Base-by-base conservation (phyloP, 1,284 basidiomycete genomes). In the Phaffia rhodozyma region DNA sequence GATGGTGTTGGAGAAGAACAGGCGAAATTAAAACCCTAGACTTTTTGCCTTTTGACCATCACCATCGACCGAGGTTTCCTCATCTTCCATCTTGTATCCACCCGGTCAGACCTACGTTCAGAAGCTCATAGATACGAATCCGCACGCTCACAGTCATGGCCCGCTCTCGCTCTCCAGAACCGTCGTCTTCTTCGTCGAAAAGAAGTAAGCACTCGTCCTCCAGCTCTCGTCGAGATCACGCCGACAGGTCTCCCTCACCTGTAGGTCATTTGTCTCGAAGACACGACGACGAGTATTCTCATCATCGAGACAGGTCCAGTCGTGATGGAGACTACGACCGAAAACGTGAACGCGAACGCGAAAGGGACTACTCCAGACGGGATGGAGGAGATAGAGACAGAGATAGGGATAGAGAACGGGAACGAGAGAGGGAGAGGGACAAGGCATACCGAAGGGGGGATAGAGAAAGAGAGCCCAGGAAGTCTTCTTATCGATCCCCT, bases 271-370 rank as follows among this genome's bases (percentile, higher is more conserved):
- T 47, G 18, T 49, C 34, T 48, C n/a, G 29, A 25, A 34, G 48
- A 21, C 25, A 34, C 38, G 47, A 30, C 29, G 62, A 57, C 49
- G 20, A 50, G 1, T 9, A 51, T 25, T 38, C 47, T 56, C 60
- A 54, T 43, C 52, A 61, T 30, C 57, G 54, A 30, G 21, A 48
- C 34, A 23, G 29, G 38, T 55, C 64, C 58, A 65, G 67, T 60
- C 63, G 59, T 49, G 61, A 32, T 62, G 55, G 57, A 43, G 63
- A 57, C 52, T 57, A 70, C 60, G 70, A 69, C 55, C 66, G 70
- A 57, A 68, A 71, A 34, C 68, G 69, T 60, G 70, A 71, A 21
- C 65, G 69, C 60, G 70, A 71, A 21, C 65, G 71, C 43, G 68
- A 71, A 20, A 60, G 71, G 27, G 67, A 72, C 20, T 50, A 66